Evolutionary conservation across 179 eudicot species (phyloP), one percentile per base, ranked within the genome.

Genomic region (Carnegiea gigantea): DNA sequence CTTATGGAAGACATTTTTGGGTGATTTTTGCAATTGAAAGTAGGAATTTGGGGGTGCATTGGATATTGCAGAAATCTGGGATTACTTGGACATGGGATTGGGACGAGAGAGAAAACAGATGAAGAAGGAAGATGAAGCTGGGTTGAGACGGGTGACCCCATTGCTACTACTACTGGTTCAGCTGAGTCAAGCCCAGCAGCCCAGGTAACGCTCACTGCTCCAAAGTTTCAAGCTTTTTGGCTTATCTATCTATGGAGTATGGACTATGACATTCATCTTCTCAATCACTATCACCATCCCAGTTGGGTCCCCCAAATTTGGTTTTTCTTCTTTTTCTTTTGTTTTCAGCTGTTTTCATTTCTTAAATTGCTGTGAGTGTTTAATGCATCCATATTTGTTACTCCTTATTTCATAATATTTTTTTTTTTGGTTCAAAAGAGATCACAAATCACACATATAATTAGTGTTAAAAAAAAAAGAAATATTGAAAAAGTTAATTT

Each of bases 71-170:
- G 68, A 30, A 28, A 70, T 26, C 28, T 5, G 15, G 73, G 62
- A 77, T 38, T 38, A 2, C 67, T 23, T 7, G 15, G 64, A 28
- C 26, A 28, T 77, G 77, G 79, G 14, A 33, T 79, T 26, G 13
- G 79, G 59, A 40, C 79, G 77, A 79, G 83, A 83, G 81, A 53
- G 76, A 85, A 59, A 75, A 68, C 5, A 46, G 79, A 38, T 6
- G 64, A 43, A 7, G 83, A 76, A 70, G 74, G 80, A 49, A 75
- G 54, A 53, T 28, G 21, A 10, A 70, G 44, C 20, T 24, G 30
- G 60, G 70, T 71, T 67, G 28, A 78, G 33, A 15, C 62, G 23
- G 59, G 11, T 18, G 75, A 51, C 71, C 80, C 83, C 85, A 86
- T 84, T 70, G 43, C 24, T 26, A 12, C 15, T 26, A 28, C 3